These are phyloP conservation scores for Diplogelasinospora grovesii DNA, from an alignment of 495 filamentous ascomycete species.

Conservation along the genomic window DNA sequence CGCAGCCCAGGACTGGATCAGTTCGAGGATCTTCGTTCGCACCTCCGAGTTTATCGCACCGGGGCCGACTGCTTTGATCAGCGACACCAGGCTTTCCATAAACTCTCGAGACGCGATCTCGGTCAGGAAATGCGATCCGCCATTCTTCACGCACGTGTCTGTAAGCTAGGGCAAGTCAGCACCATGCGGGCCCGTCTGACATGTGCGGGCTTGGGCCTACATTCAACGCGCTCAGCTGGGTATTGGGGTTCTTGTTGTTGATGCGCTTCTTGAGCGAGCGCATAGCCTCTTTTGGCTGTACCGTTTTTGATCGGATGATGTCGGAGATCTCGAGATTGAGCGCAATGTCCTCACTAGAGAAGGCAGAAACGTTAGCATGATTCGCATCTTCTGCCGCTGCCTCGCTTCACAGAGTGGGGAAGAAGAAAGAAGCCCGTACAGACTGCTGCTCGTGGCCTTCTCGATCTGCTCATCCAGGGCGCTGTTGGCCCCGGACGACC, in stretches of 20 bases:
- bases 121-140: conserved; percentile 87
- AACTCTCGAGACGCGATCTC: conserved; percentile 97
- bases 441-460: conserved; percentile 83
- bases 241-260: conserved; percentile 93
- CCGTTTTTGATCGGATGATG: conserved; percentile 90
- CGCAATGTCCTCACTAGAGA: conserved; percentile 84
- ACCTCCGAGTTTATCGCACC: conserved; percentile 78
- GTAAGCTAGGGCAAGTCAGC: conserved; percentile 51
- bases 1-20: conserved; percentile 90
- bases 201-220: conserved; percentile 39
- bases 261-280: conserved; percentile 87
- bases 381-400: not conserved
- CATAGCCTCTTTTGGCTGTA: conserved; percentile 96
- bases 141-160: conserved; percentile 98
- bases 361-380: conserved; percentile 12
- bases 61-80: conserved; percentile 72
- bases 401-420: not conserved
- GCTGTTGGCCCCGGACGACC: conserved; percentile 65
- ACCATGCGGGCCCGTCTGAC: not conserved
- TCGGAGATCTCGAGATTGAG: conserved; percentile 97
- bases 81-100: conserved; percentile 91
- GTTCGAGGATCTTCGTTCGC: conserved; percentile 79
- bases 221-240: conserved; percentile 86
- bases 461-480: conserved; percentile 96
- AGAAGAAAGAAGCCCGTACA: conserved; percentile 48